phyloP scores from a whole-genome alignment of 805 yeast genomes.

The Yarrowia porcina region DNA sequence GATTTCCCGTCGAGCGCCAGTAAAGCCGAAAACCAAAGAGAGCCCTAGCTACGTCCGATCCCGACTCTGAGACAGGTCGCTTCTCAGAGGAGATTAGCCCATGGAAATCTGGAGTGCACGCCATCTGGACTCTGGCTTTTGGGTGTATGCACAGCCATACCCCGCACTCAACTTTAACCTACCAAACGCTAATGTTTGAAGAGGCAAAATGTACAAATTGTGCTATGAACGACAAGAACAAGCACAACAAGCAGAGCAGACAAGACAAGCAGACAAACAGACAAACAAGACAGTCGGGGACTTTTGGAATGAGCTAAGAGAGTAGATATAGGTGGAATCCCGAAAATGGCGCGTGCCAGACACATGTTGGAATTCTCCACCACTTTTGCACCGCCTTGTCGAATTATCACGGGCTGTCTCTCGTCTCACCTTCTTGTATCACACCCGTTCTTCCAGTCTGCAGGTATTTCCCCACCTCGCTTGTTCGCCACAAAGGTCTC shows the following conservation, averaged over 20 bases:
- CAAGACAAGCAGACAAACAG: not conserved
- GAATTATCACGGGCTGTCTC: too few relatives aligned
- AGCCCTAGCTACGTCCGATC: not conserved
- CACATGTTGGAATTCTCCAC: too few relatives aligned
- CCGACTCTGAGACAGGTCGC: not conserved
- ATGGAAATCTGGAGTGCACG: not conserved
- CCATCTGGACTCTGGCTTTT: not conserved
- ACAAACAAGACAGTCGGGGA: not conserved
- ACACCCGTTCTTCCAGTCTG: not conserved
- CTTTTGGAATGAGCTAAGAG: slow-evolving; percentile 13
- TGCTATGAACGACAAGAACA: not conserved
- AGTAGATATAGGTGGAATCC: not conserved
- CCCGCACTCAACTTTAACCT: slow-evolving; percentile 17
- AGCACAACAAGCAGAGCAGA: too few relatives aligned
- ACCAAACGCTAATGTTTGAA: not conserved
- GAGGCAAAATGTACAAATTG: not conserved
- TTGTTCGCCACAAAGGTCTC: not conserved
- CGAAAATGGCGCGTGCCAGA: too few relatives aligned
- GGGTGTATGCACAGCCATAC: slow-evolving; percentile 21
- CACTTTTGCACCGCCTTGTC: too few relatives aligned
- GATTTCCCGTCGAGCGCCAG: not conserved
- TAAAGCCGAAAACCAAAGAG: not conserved
- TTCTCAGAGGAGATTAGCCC: slow-evolving; percentile 1
- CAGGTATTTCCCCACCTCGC: not conserved
- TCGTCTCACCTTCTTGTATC: not conserved